Evolutionary conservation across 2,329 filamentous ascomycete species (phyloP).

Genomic region (Claviceps fusiformis): DNA sequence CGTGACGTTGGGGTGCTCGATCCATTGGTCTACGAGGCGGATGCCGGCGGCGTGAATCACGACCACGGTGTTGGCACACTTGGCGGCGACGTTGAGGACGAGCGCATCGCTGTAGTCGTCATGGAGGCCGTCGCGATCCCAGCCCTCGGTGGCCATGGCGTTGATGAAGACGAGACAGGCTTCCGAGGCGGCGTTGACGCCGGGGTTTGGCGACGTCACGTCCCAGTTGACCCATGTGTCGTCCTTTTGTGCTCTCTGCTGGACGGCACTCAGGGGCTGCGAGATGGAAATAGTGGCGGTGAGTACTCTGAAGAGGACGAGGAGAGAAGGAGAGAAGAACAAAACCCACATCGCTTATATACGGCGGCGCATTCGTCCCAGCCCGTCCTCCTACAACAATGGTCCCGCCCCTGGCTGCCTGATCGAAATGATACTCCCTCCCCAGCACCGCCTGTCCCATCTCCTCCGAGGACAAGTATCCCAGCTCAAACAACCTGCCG

Average conservation of each 20-base stretch:
- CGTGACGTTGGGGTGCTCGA: conserved; percentile 51
- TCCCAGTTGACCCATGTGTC: conserved; percentile 42
- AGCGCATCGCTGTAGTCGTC: conserved; percentile 54
- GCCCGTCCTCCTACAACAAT: conserved; percentile 39
- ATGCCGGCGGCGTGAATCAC: conserved; percentile 50
- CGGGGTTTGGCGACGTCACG: conserved; percentile 17
- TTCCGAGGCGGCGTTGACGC: conserved; percentile 28
- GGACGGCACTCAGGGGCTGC: conserved; percentile 43
- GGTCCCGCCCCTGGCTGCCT: conserved; percentile 36
- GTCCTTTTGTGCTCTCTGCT: conserved; percentile 37
- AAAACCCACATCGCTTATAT: conserved; percentile 31
- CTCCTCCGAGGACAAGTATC: conserved; percentile 32
- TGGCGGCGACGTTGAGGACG: conserved; percentile 42
- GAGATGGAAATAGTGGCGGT: neutral
- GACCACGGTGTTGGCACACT: conserved; percentile 50
- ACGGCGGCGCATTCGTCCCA: conserved; percentile 35
- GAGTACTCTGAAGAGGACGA: neutral
- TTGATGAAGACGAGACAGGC: conserved; percentile 76
- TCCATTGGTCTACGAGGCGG: conserved; percentile 49
- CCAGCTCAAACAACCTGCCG: conserved; percentile 28
- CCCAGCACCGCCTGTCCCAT: conserved; percentile 32
- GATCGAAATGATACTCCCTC: conserved; percentile 29
- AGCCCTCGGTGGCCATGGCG: conserved; percentile 66
- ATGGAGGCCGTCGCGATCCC: conserved; percentile 49
- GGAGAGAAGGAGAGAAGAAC: neutral